A percentile compares a stretch with the other conserved stretches of the same genome.
Evolutionary conservation across 352 stramenopile genomes (phyloP).

Genomic region (Phytophthora pseudosyringae): DNA sequence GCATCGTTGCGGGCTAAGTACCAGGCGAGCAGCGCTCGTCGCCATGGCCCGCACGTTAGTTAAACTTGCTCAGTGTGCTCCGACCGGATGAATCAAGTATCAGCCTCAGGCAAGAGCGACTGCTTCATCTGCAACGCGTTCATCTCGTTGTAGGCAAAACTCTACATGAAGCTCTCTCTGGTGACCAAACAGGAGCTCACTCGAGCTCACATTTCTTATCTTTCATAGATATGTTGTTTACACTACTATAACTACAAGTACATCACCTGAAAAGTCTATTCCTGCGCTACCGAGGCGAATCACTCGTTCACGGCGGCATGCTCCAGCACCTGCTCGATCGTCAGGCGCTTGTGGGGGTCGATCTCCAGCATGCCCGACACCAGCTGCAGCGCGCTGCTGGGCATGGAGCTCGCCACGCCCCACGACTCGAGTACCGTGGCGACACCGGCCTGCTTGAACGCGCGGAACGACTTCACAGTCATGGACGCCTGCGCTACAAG

Average conservation of each 20-base stretch:
- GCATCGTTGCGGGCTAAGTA: background rate
- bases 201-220: too few species aligned
- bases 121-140: too few species aligned
- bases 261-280: background rate
- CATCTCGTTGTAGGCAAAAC: too few species aligned
- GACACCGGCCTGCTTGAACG: conserved; percentile 35
- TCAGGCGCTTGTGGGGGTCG: conserved; percentile 33
- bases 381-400: conserved; percentile 21
- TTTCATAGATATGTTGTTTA: too few species aligned
- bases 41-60: background rate
- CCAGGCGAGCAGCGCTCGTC: background rate
- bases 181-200: too few species aligned
- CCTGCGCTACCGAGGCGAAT: conserved; percentile 6
- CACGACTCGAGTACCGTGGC: conserved; percentile 36
- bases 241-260: too few species aligned
- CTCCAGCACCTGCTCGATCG: conserved; percentile 24
- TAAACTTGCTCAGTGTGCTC: background rate
- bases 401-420: conserved; percentile 33
- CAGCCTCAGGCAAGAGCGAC: background rate
- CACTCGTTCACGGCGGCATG: conserved; percentile 28
- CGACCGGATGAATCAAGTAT: background rate
- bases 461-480: conserved; percentile 36
- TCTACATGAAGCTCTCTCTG: too few species aligned
- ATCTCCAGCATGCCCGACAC: conserved; percentile 39
- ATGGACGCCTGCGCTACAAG: conserved; percentile 40